phyloP scores from a whole-genome alignment of 441 rosid genomes.

The Melastoma candidum region DNA sequence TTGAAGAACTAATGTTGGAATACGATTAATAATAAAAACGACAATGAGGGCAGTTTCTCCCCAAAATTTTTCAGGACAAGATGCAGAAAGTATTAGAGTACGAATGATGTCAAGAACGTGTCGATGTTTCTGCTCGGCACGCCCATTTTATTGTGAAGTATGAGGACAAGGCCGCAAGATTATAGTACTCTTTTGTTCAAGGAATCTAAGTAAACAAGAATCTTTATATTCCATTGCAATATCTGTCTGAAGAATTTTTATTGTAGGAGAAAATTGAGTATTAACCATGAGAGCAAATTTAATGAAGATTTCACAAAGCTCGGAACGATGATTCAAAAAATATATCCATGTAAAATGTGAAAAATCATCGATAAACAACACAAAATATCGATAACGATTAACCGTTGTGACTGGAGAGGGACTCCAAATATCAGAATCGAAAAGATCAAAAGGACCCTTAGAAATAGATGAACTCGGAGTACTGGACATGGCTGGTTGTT shows the following conservation, averaged over 20 bases:
- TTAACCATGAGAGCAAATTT: neutral
- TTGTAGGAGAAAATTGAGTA: neutral
- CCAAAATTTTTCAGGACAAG: neutral
- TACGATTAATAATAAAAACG: neutral
- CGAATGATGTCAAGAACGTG: neutral
- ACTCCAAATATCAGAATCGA: conserved; percentile 3
- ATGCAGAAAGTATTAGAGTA: neutral
- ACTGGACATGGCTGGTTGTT: conserved; percentile 2
- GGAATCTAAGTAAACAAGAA: neutral
- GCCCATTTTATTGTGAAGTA: conserved; percentile 9
- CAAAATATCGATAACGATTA: neutral
- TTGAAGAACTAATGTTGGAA: neutral
- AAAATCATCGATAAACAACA: neutral
- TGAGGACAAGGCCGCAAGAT: too few species aligned
- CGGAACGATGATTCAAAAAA: too few species aligned
- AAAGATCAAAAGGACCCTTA: neutral
- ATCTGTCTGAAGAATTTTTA: neutral
- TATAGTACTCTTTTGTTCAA: conserved; percentile 1
- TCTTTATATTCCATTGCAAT: neutral
- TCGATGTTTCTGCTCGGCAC: neutral
- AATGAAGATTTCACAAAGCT: too few species aligned
- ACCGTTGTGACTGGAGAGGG: neutral
- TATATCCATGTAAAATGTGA: too few species aligned
- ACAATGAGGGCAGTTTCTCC: neutral
- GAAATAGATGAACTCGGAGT: neutral